Evolutionary conservation across 2,329 filamentous ascomycete species (phyloP).

Genomic region (Dothideomycetes sp.): DNA sequence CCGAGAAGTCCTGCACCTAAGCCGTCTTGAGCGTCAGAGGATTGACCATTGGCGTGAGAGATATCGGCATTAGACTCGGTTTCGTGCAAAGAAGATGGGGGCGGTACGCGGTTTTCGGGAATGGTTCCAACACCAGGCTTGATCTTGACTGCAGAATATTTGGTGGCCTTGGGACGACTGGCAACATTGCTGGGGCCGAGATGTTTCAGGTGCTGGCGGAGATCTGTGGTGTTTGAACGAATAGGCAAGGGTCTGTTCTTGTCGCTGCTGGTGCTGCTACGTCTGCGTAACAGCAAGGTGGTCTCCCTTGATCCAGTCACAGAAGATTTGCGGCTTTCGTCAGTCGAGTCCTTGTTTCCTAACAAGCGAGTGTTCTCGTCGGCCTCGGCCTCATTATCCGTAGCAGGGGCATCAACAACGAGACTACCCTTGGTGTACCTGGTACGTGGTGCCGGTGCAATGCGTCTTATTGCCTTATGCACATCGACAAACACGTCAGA

Average conservation of each 20-base stretch:
- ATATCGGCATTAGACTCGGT: not conserved
- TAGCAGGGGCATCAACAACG: slow-evolving; percentile 14
- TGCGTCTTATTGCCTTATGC: slow-evolving; percentile 89
- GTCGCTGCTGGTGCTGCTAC: slow-evolving; percentile 33
- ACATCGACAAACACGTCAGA: slow-evolving; percentile 98
- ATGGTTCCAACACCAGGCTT: slow-evolving; percentile 46
- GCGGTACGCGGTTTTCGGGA: slow-evolving; percentile 26
- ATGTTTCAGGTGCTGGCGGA: slow-evolving; percentile 53
- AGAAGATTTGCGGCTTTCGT: slow-evolving; percentile 7
- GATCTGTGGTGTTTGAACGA: slow-evolving; percentile 44
- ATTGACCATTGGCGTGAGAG: slow-evolving; percentile 6
- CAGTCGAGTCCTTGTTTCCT: not conserved
- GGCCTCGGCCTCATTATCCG: slow-evolving; percentile 20
- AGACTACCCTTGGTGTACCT: slow-evolving; percentile 21
- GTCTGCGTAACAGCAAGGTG: slow-evolving; percentile 37
- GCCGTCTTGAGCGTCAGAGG: slow-evolving; percentile 39
- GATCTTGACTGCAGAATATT: slow-evolving; percentile 56
- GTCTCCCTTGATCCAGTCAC: slow-evolving; percentile 19
- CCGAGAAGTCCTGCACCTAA: slow-evolving; percentile 46
- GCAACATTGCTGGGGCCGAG: slow-evolving; percentile 56
- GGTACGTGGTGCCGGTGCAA: slow-evolving; percentile 73
- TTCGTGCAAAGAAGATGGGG: slow-evolving; percentile 2
- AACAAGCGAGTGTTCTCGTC: slow-evolving; percentile 12
- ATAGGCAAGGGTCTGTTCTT: slow-evolving; percentile 27
- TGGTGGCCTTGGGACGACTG: slow-evolving; percentile 50